Conservation (phyloP, 1,284 basidiomycete genomes). For the Sporisorium exsertum region DNA sequence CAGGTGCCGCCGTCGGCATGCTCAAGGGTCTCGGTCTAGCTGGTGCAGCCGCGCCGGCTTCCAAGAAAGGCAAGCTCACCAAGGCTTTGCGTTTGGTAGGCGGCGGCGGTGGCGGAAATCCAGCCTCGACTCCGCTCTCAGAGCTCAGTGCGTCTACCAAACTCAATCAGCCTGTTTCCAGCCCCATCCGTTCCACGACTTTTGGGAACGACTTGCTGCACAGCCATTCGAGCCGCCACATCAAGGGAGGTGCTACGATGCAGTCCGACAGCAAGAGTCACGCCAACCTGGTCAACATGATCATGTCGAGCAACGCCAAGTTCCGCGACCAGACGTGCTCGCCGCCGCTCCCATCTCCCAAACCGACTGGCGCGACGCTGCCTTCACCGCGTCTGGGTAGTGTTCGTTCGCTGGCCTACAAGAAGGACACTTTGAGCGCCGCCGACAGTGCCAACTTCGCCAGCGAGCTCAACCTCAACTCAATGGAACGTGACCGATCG, state of each 20-base stretch:
- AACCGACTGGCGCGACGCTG: constrained; percentile 9
- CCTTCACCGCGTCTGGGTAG: constrained; percentile 35
- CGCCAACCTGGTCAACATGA: constrained; percentile 27
- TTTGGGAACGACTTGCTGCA: constrained; percentile 11
- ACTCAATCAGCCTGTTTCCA: constrained; percentile 1
- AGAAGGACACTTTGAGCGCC: constrained; percentile 28
- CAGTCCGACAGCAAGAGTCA: constrained; percentile 12
- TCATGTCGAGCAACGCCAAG: constrained; percentile 34
- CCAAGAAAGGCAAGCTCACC: constrained; percentile 57
- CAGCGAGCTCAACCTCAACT: constrained; percentile 17
- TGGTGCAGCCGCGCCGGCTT: constrained; percentile 46
- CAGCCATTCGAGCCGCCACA: constrained; percentile 22
- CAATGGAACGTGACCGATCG: constrained; percentile 23
- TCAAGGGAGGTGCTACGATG: constrained; percentile 9
- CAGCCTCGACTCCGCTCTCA: constrained; percentile 15
- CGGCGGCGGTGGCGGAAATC: constrained; percentile 14
- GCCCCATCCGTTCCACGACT: constrained; percentile 4
- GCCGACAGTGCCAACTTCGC: constrained; percentile 16
- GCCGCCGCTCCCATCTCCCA: constrained; percentile 29
- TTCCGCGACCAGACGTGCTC: constrained; percentile 36
- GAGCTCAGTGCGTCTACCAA: constrained; percentile 16
- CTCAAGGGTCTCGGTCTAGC: constrained; percentile 61
- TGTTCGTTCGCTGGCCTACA: constrained; percentile 32
- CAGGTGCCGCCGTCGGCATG: constrained; percentile 56
- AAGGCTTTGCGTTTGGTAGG: constrained; percentile 56